Percentiles rank a stretch among this genome's conserved stretches.
Conservation (phyloP, 306 rosid species). For the Senna tora region DNA sequence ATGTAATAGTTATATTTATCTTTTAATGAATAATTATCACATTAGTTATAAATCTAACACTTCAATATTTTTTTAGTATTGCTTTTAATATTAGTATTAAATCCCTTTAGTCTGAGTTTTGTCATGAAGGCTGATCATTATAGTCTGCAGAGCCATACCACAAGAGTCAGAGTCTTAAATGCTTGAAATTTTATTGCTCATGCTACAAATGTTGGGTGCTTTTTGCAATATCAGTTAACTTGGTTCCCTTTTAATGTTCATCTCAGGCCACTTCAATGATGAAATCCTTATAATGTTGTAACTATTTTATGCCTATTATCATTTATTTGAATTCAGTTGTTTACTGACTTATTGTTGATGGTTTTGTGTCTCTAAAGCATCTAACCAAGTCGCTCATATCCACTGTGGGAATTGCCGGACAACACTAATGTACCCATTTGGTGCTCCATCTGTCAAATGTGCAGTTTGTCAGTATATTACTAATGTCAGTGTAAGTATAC, state of each 20-base stretch:
- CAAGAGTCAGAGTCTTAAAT: constrained; percentile 12
- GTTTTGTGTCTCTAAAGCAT: constrained; percentile 49
- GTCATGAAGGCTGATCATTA: constrained; percentile 13
- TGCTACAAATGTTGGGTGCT: constrained; percentile 19
- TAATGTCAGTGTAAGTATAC: constrained; percentile 72
- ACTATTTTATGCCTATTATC: constrained; percentile 15
- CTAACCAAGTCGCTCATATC: constrained; percentile 80
- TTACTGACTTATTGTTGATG: constrained; percentile 41
- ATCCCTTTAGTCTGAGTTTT: constrained; percentile 14
- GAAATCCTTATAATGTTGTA: constrained; percentile 35
- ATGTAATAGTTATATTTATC: background rate
- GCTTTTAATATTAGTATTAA: background rate
- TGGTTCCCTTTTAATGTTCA: constrained; percentile 28
- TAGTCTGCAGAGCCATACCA: constrained; percentile 20
- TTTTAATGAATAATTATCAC: background rate
- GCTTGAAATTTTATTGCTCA: constrained; percentile 10
- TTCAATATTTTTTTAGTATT: background rate
- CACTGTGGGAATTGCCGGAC: constrained; percentile 95
- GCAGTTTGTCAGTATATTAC: constrained; percentile 94
- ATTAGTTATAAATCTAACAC: background rate
- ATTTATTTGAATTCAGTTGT: constrained; percentile 26
- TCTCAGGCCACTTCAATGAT: constrained; percentile 24
- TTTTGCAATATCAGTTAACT: constrained; percentile 18
- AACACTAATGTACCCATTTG: constrained; percentile 87
- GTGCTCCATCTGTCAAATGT: constrained; percentile 98